Conservation (phyloP, 192 early-diverging fungal species). For the Backusella circina region DNA sequence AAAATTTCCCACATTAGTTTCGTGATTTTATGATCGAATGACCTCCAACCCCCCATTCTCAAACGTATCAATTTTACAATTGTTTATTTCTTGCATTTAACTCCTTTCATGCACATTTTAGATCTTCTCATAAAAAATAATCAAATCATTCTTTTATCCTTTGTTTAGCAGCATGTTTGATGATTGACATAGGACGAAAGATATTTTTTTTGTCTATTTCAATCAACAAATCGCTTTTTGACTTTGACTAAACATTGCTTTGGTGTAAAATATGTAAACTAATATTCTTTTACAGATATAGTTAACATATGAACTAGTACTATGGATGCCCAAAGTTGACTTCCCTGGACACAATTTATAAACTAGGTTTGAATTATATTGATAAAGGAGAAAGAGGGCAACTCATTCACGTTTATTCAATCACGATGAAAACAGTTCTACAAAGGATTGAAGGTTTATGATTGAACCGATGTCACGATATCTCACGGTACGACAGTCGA, state of each 20-base stretch:
- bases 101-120: constrained; percentile 2
- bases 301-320: background rate
- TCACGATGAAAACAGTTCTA: background rate
- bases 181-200: background rate
- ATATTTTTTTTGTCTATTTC: background rate
- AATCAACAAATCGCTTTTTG: background rate
- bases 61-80: background rate
- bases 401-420: background rate
- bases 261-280: background rate
- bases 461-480: background rate
- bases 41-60: background rate
- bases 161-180: background rate
- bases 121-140: background rate
- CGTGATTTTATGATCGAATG: background rate
- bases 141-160: background rate
- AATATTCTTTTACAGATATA: background rate
- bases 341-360: background rate
- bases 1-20: constrained; percentile 3
- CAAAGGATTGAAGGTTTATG: background rate
- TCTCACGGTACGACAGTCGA: background rate
- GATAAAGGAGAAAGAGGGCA: background rate
- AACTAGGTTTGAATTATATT: background rate
- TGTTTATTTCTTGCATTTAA: constrained; percentile 2
- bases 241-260: background rate
- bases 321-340: background rate